Base-by-base conservation (phyloP, 495 filamentous ascomycete genomes). In the Tuber magnatum region DNA sequence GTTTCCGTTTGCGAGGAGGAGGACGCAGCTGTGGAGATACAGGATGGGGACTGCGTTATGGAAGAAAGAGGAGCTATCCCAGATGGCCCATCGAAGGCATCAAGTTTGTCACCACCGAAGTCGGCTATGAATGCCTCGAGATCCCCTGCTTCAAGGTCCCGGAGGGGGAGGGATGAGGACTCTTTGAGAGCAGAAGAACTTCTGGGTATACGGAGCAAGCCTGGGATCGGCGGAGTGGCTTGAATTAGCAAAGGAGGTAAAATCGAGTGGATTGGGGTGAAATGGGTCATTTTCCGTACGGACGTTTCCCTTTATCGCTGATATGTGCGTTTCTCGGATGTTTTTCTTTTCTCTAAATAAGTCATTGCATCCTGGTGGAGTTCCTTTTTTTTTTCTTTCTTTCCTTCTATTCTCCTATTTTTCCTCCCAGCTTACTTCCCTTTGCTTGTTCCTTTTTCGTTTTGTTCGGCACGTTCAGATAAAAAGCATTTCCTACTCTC, bases 11-110 rank as follows among this genome's bases (percentile, higher is more conserved):
- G 28, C 14, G 56, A 65, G 56, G 32, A 20, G 35, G 56, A 35
- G 56, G 56, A 32, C 14, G 28, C n/a, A 61, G 51, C n/a, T 16
- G 51, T 61, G n/a, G 51, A 61, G n/a, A 65, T 65, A 65, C 28
- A 20, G 56, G 56, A 65, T 65, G 28, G 28, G 28, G 56, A 65
- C 56, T 65, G 56, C 56, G 28, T 65, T 65, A 65, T 65, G 56
- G 56, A 65, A 56, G 51, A 28, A 56, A 22, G 48, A 18, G 56
- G 28, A 65, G 28, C 56, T 65, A 35, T 65, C 28, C 28, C 3
- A 20, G 56, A 35, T 20, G 28, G 28, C 12, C 28, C 14, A 28
- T 20, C 56, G 56, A 35, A 65, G 1, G 3, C 28, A 65, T 35
- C 56, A 35, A 65, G 32, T 18, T 65, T 65, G 28, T 35, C 56